Evolutionary conservation across 345 rosid species (phyloP), one percentile per base, ranked within the genome.

Genomic region (Gynandropsis gynandra): DNA sequence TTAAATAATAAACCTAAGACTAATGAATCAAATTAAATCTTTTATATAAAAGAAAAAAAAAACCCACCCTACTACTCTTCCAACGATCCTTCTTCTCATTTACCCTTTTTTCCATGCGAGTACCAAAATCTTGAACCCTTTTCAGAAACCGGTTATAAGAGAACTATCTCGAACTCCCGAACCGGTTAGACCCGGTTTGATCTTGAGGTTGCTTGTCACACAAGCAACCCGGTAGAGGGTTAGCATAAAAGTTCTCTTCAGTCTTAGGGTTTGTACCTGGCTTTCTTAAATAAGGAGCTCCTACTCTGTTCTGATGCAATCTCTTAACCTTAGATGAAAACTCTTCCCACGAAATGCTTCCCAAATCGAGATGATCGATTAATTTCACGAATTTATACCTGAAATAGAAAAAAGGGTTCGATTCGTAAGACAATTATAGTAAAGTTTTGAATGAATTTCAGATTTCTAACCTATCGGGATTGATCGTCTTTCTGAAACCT

Each of bases 151-250:
- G n/a, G n/a, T n/a, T n/a, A n/a, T n/a, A 42, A 66, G 68, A 21
- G 35, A 51, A 41, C 59, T 68, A 40, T 66, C 68, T 49, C 52
- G 61, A 16, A 56, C 67, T 70, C 41, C 60, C 65, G 44, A 67
- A 62, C 70, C 64, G 58, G 20, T 74, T 66, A n/a, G 57, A 51
- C 0, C 50, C 5, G 33, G 46, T 41, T 52, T 10, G 70, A 16
- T 53, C 45, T 1, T 59, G 56, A 53, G 65, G 50, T n/a, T n/a
- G n/a, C 44, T 40, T 71, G 9, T 78, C 69, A 55, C 95, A 86
- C 42, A 83, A 67, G 68, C 92, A 79, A 51, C 82, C 92, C 0
- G 87, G 83, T 62, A 70, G 73, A 56, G 92, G 92, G 59, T 87
- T 80, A 16, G 89, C 95, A 8, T 80, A 77, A 61, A 87, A 80